phyloP scores from a whole-genome alignment of 139 green algal species.

The Ostreobium quekettii region DNA sequence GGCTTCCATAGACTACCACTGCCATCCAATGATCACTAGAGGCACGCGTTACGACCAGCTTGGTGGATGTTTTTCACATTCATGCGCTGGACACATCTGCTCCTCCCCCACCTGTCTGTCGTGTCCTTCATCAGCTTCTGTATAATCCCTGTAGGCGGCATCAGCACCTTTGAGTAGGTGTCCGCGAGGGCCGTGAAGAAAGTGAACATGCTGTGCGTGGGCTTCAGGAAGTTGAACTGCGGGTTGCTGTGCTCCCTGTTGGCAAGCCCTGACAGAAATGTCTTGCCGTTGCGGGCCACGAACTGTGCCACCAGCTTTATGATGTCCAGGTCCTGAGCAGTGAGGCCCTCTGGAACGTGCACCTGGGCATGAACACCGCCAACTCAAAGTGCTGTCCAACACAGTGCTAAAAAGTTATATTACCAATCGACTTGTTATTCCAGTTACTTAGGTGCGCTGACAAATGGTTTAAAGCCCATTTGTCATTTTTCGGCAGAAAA shows the following conservation, averaged over 20 bases:
- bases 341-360: slow-evolving; percentile 80
- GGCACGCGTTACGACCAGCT: no score
- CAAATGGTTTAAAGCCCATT: not conserved
- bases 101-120: slow-evolving; percentile 50
- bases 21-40: no score
- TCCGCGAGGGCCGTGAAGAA: slow-evolving; percentile 91
- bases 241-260: slow-evolving; percentile 67
- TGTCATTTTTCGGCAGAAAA: not conserved
- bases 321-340: slow-evolving; percentile 77
- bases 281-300: slow-evolving; percentile 87
- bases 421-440: no score
- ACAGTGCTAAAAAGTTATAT: not conserved
- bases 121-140: slow-evolving; percentile 55
- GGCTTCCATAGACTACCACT: no score
- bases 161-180: slow-evolving; percentile 87
- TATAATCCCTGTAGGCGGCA: slow-evolving; percentile 70
- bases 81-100: no score
- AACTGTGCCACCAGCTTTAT: slow-evolving; percentile 95
- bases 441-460: not conserved
- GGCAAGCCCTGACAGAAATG: slow-evolving; percentile 69
- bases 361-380: slow-evolving; percentile 32
- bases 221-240: slow-evolving; percentile 94
- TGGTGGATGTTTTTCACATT: no score
- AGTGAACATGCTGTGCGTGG: slow-evolving; percentile 83
- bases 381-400: not conserved